A percentile compares a stretch with the other conserved stretches of the same genome.
These are phyloP conservation scores for Carallia brachiata DNA, from an alignment of 345 rosid species.

Conservation along the genomic window DNA sequence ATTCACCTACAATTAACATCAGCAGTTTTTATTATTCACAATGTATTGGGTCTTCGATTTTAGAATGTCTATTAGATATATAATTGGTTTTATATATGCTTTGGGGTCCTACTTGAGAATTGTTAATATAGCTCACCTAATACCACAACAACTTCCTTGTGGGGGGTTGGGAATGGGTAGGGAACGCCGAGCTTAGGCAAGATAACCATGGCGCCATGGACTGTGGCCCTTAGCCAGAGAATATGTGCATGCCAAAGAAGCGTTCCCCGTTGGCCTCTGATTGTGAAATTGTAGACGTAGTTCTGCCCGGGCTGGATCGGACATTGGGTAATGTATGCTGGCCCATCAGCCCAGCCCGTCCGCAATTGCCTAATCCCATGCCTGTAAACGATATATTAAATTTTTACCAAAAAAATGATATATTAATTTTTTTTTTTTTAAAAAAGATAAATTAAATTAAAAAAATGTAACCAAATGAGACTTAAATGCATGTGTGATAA, in stretches of 20 bases:
- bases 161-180: conserved; percentile 81
- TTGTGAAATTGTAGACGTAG: conserved; percentile 73
- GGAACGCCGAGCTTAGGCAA: conserved; percentile 84
- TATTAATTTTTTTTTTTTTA: too few species aligned
- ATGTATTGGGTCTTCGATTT: too few species aligned
- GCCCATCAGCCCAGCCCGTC: conserved; percentile 95
- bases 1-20: conserved; percentile 45
- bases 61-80: background rate
- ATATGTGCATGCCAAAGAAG: conserved; percentile 93
- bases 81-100: background rate
- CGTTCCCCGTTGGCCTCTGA: conserved; percentile 88
- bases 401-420: too few species aligned
- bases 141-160: conserved; percentile 61
- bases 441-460: too few species aligned
- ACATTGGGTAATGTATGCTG: conserved; percentile 86
- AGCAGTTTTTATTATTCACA: background rate
- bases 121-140: conserved; percentile 36
- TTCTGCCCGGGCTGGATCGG: conserved; percentile 78
- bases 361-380: conserved; percentile 77
- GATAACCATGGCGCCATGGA: conserved; percentile 74
- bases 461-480: background rate
- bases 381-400: conserved; percentile 33
- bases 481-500: background rate
- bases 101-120: background rate
- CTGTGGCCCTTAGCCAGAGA: conserved; percentile 88